These are phyloP conservation scores for Eryngium alpinum DNA, from an alignment of 140 eudicot species.

Conservation along the genomic window DNA sequence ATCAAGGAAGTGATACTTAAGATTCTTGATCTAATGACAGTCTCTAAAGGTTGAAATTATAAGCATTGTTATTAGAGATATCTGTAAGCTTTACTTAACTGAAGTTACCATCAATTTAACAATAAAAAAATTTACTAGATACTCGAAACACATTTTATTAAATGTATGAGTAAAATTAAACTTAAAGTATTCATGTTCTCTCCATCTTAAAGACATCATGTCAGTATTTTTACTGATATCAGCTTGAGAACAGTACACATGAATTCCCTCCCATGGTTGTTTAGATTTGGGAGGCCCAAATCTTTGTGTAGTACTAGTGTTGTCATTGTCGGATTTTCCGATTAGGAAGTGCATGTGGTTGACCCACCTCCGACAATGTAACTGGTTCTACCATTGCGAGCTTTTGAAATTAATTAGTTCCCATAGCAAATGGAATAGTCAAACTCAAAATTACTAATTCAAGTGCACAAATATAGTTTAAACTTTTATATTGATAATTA, in stretches of 20 bases:
- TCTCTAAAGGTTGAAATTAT: slow-evolving; percentile 71
- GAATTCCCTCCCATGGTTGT: slow-evolving; percentile 97
- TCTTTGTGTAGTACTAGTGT: too few relatives aligned
- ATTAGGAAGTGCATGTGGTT: too few relatives aligned
- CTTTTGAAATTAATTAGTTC: too few relatives aligned
- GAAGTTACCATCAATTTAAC: not conserved
- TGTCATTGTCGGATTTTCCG: too few relatives aligned
- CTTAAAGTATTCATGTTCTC: slow-evolving; percentile 85
- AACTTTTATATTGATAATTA: too few relatives aligned
- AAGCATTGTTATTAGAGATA: not conserved
- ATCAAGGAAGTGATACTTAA: slow-evolving; percentile 80
- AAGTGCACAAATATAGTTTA: too few relatives aligned
- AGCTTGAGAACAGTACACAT: slow-evolving; percentile 92
- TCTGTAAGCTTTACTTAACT: not conserved
- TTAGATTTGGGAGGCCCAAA: too few relatives aligned
- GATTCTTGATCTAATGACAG: slow-evolving; percentile 79
- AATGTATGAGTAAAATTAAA: slow-evolving; percentile 80
- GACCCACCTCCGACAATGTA: too few relatives aligned
- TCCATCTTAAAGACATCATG: slow-evolving; percentile 75
- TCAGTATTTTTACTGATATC: slow-evolving; percentile 86
- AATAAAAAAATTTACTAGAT: slow-evolving; percentile 53
- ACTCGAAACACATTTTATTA: slow-evolving; percentile 87
- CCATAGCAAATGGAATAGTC: too few relatives aligned
- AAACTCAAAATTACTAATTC: too few relatives aligned
- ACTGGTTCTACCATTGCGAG: too few relatives aligned